Evolutionary conservation across 1,284 basidiomycete species (phyloP), one percentile per base, ranked within the genome.

Genomic region (Malassezia equina): DNA sequence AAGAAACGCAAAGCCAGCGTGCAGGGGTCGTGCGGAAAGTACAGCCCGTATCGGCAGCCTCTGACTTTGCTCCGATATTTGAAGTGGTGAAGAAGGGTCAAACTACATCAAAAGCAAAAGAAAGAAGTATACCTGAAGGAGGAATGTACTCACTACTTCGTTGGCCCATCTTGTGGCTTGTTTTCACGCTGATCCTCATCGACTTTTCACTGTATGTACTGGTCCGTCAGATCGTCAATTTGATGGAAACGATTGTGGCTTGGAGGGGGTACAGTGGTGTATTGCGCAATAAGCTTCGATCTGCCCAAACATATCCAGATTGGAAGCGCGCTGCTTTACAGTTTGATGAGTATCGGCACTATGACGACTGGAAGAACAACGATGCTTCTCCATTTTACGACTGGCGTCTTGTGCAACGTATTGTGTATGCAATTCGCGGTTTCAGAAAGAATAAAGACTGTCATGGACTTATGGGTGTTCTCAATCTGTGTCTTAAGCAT

Each of bases 401-500:
- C 36, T 74, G 71, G 71, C 69, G 69, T 36, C 47, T 74, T 2
- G 63, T 74, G 34, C 69, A 73, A 27, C 72, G 72, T 46, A 69
- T 74, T 34, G 56, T 61, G 19, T 47, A 58, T 2, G 62, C 61
- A 17, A 57, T 73, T 47, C 17, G 19, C 39, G 31, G 47, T 7
- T 32, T 44, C 24, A 63, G 80, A 90, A 57, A 83, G 90, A 42
- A 80, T 81, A 66, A 87, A 84, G 80, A 39, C 58, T 85, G 54
- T 76, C 86, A 62, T 78, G 84, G 72, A 82, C 80, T 74, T 82
- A 84, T 94, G 45, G 81, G 93, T 52, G 88, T 96, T 0, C 78
- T 99, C 31, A 89, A 94, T 66, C 86, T 90, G 1, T 96, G 90
- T 67, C 80, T 96, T 41, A 81, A 90, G 52, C 83, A 84, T 48